phyloP scores from a whole-genome alignment of 129 eudicot genomes.

The Gnaphalium uliginosum region DNA sequence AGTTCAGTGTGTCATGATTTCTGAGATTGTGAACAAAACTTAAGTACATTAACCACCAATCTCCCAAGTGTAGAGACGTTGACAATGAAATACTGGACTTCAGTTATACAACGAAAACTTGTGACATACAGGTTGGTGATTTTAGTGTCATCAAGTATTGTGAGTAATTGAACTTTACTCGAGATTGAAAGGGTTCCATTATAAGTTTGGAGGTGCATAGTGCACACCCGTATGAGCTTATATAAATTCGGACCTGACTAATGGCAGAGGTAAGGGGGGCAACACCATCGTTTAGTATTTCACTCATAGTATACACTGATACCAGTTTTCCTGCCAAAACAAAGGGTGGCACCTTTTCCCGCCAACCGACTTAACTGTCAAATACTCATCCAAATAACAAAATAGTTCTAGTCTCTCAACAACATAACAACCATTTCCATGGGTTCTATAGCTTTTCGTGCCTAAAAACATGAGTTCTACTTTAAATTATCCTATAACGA shows the following conservation, averaged over 20 bases:
- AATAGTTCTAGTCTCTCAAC: no score
- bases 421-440: no score
- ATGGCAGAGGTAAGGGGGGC: not conserved
- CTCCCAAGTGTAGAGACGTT: not conserved
- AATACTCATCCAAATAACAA: no score
- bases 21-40: not conserved
- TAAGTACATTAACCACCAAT: not conserved
- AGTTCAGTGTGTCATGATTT: not conserved
- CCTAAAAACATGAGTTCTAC: no score
- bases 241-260: not conserved
- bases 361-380: no score
- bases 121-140: not conserved
- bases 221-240: not conserved
- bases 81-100: not conserved
- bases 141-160: not conserved
- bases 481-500: no score
- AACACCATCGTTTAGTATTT: not conserved
- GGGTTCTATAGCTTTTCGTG: no score
- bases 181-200: not conserved
- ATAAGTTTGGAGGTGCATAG: no score
- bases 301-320: not conserved
- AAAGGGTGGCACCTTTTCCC: no score
- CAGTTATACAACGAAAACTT: no score
- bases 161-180: not conserved
- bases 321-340: not conserved